These are phyloP conservation scores for Colletotrichum zoysiae DNA, from an alignment of 2,329 filamentous ascomycete species.

Conservation along the genomic window DNA sequence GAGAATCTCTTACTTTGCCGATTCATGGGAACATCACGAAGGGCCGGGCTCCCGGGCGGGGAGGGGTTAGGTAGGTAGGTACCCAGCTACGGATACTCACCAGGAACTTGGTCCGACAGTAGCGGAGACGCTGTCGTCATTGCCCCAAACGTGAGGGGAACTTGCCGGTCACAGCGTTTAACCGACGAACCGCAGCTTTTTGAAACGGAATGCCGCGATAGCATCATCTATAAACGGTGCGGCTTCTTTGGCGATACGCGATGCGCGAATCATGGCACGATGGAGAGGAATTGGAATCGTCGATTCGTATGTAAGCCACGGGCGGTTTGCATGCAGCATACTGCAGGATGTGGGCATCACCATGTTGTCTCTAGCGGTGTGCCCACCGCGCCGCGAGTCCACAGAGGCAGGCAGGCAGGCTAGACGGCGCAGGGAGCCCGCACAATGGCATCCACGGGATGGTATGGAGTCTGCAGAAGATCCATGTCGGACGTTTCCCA, in stretches of 20 bases:
- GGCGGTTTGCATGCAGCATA: slow-evolving; percentile 18
- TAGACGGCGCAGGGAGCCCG: slow-evolving; percentile 7
- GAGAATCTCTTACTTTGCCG: slow-evolving; percentile 6
- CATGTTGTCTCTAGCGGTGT: slow-evolving; percentile 21
- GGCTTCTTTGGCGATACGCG: neutral
- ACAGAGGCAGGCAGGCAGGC: no score
- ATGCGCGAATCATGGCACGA: neutral
- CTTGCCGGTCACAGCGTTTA: slow-evolving; percentile 20
- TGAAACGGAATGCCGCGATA: slow-evolving; percentile 36
- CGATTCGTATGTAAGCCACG: slow-evolving; percentile 29
- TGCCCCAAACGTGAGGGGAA: slow-evolving; percentile 13
- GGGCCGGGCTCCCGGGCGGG: slow-evolving; percentile 3
- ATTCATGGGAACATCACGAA: slow-evolving; percentile 38
- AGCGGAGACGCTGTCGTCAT: slow-evolving; percentile 40
- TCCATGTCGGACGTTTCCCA: neutral
- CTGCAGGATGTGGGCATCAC: slow-evolving; percentile 25
- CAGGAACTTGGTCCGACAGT: slow-evolving; percentile 28
- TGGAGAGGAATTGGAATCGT: neutral
- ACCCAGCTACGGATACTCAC: no score
- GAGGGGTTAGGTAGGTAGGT: no score
- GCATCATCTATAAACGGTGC: slow-evolving; percentile 25
- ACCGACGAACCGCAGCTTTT: slow-evolving; percentile 19
- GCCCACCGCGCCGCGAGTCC: slow-evolving; percentile 1
- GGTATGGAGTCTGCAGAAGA: slow-evolving; percentile 4
- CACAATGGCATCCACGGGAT: neutral